Evolutionary conservation across 1,284 basidiomycete species (phyloP), one percentile per base, ranked within the genome.

Genomic region (Marasmius sp.): DNA sequence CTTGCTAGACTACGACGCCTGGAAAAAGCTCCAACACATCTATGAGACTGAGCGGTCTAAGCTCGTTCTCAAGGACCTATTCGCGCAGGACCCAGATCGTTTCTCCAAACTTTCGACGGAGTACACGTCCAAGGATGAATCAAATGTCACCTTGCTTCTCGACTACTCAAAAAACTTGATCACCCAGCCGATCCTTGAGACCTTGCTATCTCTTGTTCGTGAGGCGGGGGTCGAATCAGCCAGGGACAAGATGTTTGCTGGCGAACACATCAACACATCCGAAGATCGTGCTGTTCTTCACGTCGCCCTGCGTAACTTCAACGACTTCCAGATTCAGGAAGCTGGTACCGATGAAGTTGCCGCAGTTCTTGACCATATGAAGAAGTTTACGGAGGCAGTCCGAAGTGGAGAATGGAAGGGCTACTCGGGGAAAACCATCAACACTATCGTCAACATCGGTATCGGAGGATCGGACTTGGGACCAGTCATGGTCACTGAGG

Each of bases 401-500:
- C 86, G 97, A 64, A 91, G 83, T 65, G 96, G 96, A 36, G 81
- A 80, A 53, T 97, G 95, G 94, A 98, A 93, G 78, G 97, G 97
- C 37, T 98, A 97, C 83, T 97, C 95, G 0, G 97, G 97, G 63
- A 98, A 98, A 81, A 72, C 86, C 18, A 98, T 99, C 83, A 87
- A 91, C 72, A 89, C 94, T 59, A 89, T 99, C 77, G 95, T 99
- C 74, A 99, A 98, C 83, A 98, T 99, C 70, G 97, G 97, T 68
- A 99, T 99, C 72, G 97, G 97, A 65, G 97, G 97, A 59, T 98
- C 95, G 41, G 97, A 99, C 77, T 84, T 99, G 56, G 97, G 97
- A 36, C 97, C 97, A 39, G 95, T 98, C 72, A 99, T 99, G 97
- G 95, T 98, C 65, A 95, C 93, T 34, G 97, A 99, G 80, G 97